A percentile compares a stretch with the other conserved stretches of the same genome.
These are phyloP conservation scores for Calonectria hongkongensis DNA, from an alignment of 2,329 filamentous ascomycete species.

Conservation along the genomic window DNA sequence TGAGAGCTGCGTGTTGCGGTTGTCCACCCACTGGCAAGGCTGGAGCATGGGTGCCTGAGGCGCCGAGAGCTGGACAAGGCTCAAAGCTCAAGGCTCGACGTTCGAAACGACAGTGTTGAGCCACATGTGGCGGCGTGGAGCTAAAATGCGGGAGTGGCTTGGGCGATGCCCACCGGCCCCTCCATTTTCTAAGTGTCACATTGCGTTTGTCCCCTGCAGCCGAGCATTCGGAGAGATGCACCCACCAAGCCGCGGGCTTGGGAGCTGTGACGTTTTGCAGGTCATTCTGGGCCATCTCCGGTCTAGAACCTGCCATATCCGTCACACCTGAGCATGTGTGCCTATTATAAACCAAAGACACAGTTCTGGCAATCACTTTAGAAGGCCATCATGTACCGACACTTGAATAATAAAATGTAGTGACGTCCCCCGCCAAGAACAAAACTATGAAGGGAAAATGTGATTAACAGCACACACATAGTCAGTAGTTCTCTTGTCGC, in stretches of 20 bases:
- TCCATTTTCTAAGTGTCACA: constrained; percentile 35
- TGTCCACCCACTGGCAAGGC: constrained; percentile 51
- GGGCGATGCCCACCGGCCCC: constrained; percentile 38
- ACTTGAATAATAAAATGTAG: too few species aligned
- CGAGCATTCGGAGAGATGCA: constrained; percentile 40
- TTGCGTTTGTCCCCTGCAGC: constrained; percentile 36
- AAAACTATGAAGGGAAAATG: background rate
- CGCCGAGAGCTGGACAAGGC: constrained; percentile 37
- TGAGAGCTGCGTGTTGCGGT: constrained; percentile 64
- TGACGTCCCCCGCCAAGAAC: background rate
- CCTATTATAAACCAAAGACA: background rate
- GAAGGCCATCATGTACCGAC: too few species aligned
- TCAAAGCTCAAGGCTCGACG: constrained; percentile 32
- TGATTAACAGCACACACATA: background rate
- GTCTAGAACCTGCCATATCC: constrained; percentile 3
- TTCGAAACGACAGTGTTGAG: constrained; percentile 3
- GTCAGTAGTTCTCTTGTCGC: background rate
- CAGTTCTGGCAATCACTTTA: background rate
- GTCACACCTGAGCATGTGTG: background rate
- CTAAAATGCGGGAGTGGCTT: constrained; percentile 53
- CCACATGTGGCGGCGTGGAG: constrained; percentile 33
- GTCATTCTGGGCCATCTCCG: constrained; percentile 16
- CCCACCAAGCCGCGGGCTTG: constrained; percentile 17
- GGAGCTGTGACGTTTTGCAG: constrained; percentile 31
- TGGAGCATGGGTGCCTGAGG: constrained; percentile 58